Evolutionary conservation across 2,329 filamentous ascomycete species (phyloP).

Genomic region (Meredithiella fracta): DNA sequence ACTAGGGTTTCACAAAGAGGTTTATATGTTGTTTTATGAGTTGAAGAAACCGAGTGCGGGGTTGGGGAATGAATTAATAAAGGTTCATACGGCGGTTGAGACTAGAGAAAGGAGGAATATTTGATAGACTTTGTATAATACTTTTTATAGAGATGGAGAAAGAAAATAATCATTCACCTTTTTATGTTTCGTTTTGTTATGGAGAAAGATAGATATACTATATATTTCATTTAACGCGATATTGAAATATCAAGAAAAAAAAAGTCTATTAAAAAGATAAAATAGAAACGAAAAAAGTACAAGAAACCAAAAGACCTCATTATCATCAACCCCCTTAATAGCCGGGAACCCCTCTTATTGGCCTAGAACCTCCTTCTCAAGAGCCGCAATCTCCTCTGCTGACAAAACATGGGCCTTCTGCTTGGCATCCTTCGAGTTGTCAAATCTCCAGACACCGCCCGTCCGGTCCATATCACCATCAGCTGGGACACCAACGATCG

Average conservation of each 20-base stretch:
- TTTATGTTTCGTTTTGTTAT: too few species aligned
- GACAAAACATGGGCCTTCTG: constrained; percentile 20
- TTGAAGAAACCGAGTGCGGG: constrained; percentile 33
- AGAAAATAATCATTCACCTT: too few species aligned
- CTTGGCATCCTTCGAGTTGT: constrained; percentile 29
- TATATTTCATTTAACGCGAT: too few species aligned
- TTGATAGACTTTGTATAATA: background rate
- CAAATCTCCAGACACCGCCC: constrained; percentile 43
- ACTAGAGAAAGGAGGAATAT: background rate
- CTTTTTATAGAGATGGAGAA: too few species aligned
- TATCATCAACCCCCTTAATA: background rate
- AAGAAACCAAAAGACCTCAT: background rate
- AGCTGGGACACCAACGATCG: constrained; percentile 29
- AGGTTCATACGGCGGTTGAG: background rate
- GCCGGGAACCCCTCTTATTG: constrained; percentile 11
- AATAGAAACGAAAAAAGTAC: background rate
- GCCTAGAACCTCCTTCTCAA: constrained; percentile 30
- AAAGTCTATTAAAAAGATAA: too few species aligned
- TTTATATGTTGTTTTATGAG: constrained; percentile 94
- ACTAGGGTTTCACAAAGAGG: constrained; percentile 82
- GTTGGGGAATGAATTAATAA: background rate
- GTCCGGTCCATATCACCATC: constrained; percentile 44
- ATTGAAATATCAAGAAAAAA: too few species aligned
- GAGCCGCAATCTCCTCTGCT: constrained; percentile 25
- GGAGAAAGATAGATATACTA: too few species aligned